phyloP scores from a whole-genome alignment of 1,284 basidiomycete genomes.

The Thelephora terrestris region DNA sequence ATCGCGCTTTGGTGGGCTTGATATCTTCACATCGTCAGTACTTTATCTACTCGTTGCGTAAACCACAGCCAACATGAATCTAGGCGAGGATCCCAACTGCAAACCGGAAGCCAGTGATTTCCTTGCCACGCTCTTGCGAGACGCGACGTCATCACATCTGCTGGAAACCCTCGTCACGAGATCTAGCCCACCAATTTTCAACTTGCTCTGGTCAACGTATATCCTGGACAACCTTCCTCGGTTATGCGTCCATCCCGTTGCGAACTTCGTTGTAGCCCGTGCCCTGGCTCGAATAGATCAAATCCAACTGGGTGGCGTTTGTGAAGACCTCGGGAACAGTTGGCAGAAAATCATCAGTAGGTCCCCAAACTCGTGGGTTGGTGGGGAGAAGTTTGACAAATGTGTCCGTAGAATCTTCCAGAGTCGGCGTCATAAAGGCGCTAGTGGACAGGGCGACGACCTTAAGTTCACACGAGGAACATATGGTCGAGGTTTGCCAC shows the following conservation, averaged over 20 bases:
- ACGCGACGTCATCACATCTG: conserved; percentile 81
- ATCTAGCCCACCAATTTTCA: conserved; percentile 55
- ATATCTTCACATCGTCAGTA: conserved; percentile 56
- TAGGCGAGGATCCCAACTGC: conserved; percentile 27
- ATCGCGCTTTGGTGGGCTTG: conserved; percentile 72
- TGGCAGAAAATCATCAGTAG: conserved; percentile 42
- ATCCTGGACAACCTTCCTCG: conserved; percentile 63
- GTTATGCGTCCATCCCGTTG: conserved; percentile 76
- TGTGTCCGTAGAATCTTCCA: conserved; percentile 32
- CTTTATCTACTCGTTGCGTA: background rate
- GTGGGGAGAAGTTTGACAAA: conserved; percentile 1
- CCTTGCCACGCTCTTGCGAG: conserved; percentile 68
- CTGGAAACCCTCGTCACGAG: conserved; percentile 67
- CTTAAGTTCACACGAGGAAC: conserved; percentile 32
- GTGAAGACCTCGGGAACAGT: conserved; percentile 47
- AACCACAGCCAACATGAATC: background rate
- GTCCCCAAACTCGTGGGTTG: conserved; percentile 18
- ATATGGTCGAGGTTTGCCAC: conserved; percentile 37
- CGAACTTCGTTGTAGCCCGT: conserved; percentile 84
- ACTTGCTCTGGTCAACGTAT: conserved; percentile 66
- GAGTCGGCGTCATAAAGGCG: conserved; percentile 62
- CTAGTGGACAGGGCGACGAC: conserved; percentile 55
- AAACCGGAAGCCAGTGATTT: conserved; percentile 56
- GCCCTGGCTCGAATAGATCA: conserved; percentile 52
- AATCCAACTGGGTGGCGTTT: conserved; percentile 46